Conservation (phyloP, 768 basidiomycete species). For the Naganishia vaughanmartiniae region DNA sequence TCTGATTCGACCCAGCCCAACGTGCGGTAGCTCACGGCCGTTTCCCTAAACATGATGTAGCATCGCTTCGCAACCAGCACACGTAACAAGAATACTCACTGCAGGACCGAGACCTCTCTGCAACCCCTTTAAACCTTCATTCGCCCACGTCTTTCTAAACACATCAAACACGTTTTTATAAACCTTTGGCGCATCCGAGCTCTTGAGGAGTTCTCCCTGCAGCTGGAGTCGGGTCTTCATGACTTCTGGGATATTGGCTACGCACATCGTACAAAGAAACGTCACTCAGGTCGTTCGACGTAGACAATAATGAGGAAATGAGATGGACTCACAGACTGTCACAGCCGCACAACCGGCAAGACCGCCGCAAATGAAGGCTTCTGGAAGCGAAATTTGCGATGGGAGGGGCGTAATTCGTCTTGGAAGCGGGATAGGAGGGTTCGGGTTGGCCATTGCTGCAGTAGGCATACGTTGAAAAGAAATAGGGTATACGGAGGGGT, state of each 20-base stretch:
- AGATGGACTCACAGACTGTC: conserved; percentile 46
- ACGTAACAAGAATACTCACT: conserved; percentile 42
- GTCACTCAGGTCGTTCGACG: no score
- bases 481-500: no score
- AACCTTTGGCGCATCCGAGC: conserved; percentile 59
- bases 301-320: not conserved
- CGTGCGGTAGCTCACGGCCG: no score
- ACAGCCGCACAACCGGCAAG: conserved; percentile 89
- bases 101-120: conserved; percentile 90
- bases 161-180: conserved; percentile 90
- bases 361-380: conserved; percentile 85
- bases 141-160: conserved; percentile 76
- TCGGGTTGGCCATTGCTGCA: conserved; percentile 1
- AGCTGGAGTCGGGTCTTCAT: conserved; percentile 94
- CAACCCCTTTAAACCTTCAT: conserved; percentile 86
- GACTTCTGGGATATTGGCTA: conserved; percentile 56
- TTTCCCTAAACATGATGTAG: no score
- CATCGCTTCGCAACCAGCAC: not conserved
- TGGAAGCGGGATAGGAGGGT: not conserved
- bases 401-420: not conserved
- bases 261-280: not conserved
- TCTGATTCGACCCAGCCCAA: no score
- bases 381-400: conserved; percentile 61
- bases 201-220: conserved; percentile 87
- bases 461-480: not conserved